phyloP scores from a whole-genome alignment of 1,139 yeast species.

The Arxiozyma slooffiae region DNA sequence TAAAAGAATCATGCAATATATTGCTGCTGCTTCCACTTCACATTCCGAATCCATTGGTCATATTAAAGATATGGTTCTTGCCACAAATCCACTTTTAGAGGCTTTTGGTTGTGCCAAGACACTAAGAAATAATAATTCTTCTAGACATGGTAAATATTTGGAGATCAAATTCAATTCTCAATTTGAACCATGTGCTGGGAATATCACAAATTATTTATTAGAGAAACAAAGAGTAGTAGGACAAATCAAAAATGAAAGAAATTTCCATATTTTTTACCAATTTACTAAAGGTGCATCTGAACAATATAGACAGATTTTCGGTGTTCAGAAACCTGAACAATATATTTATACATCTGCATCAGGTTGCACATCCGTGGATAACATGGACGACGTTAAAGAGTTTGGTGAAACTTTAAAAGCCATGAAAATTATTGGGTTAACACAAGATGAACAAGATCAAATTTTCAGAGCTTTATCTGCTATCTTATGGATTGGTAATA shows the following conservation, averaged over 20 bases:
- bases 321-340: slow-evolving; percentile 89
- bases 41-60: slow-evolving; percentile 58
- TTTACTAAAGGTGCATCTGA: slow-evolving; percentile 87
- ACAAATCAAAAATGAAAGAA: slow-evolving; percentile 85
- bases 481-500: slow-evolving; percentile 89
- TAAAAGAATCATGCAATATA: slow-evolving; percentile 95
- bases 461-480: slow-evolving; percentile 80
- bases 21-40: slow-evolving; percentile 69
- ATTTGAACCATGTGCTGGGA: slow-evolving; percentile 89
- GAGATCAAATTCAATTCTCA: slow-evolving; percentile 78
- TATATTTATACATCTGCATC: slow-evolving; percentile 83
- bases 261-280: slow-evolving; percentile 95
- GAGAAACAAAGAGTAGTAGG: slow-evolving; percentile 95
- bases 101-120: slow-evolving; percentile 99
- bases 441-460: slow-evolving; percentile 76
- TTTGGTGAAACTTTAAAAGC: slow-evolving; percentile 74
- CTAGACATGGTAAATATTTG: slow-evolving; percentile 94
- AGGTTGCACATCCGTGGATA: slow-evolving; percentile 75
- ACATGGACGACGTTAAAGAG: slow-evolving; percentile 75
- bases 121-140: slow-evolving; percentile 86
- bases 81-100: slow-evolving; percentile 92
- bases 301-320: slow-evolving; percentile 69
- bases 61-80: slow-evolving; percentile 94
- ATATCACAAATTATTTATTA: slow-evolving; percentile 84
- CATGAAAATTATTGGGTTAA: slow-evolving; percentile 78